A percentile compares a stretch with the other conserved stretches of the same genome.
Evolutionary conservation across 768 basidiomycete species (phyloP).

Genomic region (Daedaleopsis sinensis): DNA sequence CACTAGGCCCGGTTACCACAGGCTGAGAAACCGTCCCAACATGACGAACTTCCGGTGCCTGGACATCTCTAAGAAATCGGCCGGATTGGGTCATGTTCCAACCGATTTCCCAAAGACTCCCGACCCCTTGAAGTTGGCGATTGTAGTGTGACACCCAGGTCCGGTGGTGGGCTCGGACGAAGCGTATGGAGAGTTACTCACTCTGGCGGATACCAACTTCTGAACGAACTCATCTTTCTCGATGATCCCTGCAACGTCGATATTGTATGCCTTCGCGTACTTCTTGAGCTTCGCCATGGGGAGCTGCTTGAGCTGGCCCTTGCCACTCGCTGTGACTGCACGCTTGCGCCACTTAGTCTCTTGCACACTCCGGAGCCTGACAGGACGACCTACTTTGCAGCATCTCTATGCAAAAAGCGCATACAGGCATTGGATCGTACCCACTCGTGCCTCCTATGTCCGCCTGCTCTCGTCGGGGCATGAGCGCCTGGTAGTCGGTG

Average conservation of each 20-base stretch:
- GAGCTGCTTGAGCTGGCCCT: slow-evolving; percentile 54
- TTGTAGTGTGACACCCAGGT: no score
- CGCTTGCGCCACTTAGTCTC: neutral
- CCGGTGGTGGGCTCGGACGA: no score
- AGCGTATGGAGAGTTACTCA: slow-evolving; percentile 28
- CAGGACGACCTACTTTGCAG: slow-evolving; percentile 51
- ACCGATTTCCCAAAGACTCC: no score
- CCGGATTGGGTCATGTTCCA: no score
- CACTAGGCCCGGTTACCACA: no score
- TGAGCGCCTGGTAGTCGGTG: slow-evolving; percentile 74
- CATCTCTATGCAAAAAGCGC: slow-evolving; percentile 73
- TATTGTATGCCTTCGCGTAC: slow-evolving; percentile 72
- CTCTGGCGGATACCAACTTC: slow-evolving; percentile 52
- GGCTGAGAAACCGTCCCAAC: no score
- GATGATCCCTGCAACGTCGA: slow-evolving; percentile 59
- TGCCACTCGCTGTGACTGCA: slow-evolving; percentile 71
- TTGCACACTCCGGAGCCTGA: neutral
- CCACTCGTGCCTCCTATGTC: slow-evolving; percentile 42
- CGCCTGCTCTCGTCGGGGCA: slow-evolving; percentile 54
- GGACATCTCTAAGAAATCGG: no score
- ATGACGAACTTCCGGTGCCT: no score
- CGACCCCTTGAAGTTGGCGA: no score
- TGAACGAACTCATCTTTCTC: slow-evolving; percentile 84
- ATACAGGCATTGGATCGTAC: slow-evolving; percentile 68
- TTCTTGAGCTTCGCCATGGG: slow-evolving; percentile 66